Evolutionary conservation across 2,329 filamentous ascomycete species (phyloP).

Genomic region (Waltergamsia citrina): DNA sequence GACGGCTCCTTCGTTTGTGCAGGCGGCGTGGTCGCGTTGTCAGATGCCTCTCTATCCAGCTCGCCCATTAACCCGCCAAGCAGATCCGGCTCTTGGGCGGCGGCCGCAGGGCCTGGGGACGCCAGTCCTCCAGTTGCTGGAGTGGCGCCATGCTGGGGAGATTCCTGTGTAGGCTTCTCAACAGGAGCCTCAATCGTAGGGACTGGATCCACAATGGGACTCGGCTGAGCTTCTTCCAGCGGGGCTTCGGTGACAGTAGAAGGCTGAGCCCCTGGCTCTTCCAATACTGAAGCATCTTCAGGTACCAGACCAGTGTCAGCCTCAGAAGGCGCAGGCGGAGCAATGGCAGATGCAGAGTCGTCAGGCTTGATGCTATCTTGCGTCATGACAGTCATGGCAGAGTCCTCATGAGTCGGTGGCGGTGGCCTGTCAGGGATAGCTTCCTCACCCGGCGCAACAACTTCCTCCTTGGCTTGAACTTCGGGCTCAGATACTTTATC

Average conservation of each 20-base stretch:
- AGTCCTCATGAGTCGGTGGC: slow-evolving; percentile 18
- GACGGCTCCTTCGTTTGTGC: background rate
- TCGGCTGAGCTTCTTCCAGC: background rate
- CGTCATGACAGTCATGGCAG: slow-evolving; percentile 23
- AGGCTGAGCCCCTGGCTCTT: background rate
- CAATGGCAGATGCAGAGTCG: slow-evolving; percentile 23
- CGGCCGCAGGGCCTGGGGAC: too few relatives aligned
- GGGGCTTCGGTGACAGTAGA: background rate
- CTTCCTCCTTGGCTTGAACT: slow-evolving; percentile 15
- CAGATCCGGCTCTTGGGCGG: slow-evolving; percentile 28
- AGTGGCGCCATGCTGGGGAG: slow-evolving; percentile 1
- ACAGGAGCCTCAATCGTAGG: background rate
- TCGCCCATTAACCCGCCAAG: slow-evolving; percentile 35
- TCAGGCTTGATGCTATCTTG: slow-evolving; percentile 27
- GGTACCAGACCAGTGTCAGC: too few relatives aligned
- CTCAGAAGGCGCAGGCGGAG: slow-evolving; percentile 16
- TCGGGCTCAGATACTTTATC: slow-evolving; percentile 15
- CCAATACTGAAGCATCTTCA: slow-evolving; percentile 7
- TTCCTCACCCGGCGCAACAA: slow-evolving; percentile 9
- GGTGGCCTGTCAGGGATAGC: slow-evolving; percentile 10
- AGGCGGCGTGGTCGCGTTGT: background rate
- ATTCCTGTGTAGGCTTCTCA: background rate
- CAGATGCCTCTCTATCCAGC: slow-evolving; percentile 26
- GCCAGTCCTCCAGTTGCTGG: too few relatives aligned
- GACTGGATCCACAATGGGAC: background rate